Evolutionary conservation across 371 early-diverging fungal species (phyloP), one percentile per base, ranked within the genome.

Genomic region (Mucor plumbeus): DNA sequence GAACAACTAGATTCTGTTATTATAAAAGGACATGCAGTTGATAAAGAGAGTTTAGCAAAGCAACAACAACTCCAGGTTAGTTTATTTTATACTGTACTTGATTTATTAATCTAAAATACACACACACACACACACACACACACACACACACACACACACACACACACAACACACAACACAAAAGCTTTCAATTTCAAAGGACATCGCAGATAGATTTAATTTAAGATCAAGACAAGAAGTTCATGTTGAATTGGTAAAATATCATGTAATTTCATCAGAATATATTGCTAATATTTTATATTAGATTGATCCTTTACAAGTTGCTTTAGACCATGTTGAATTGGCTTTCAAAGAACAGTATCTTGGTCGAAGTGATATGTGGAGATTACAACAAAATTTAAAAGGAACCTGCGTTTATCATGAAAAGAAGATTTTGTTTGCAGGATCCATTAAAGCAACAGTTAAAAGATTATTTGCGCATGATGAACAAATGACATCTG

Each of bases 321-420:
- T 88, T 5, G 81, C 89, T 1, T 89, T 95, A 9, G 92, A 92
- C 62, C 92, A 91, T 76, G 83, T 98, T 15, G 97, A 96, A 70
- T 75, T 98, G 7, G 80, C 89, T 1, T 94, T 98, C 61, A 87
- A 92, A 33, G 96, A 97, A 67, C 98, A 98, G 69, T 96, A 97
- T 74, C 84, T 97, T 5, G 93, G 95, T 13, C 84, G 97, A 63
- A 88, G 91, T 75, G 98, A 97, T 75, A 96, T 98, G 97, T 96
- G 95, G 95, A 77, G 94, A 47, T 73, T 98, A 26, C 91, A 94
- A 70, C 87, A 88, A 56, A 83, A 83, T 50, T 75, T 98, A 19
- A 80, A 82, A 10, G 88, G 88, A 13, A 87, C 87, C 0, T 88
- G 90, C 38, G 90, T 97, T 7, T 92, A 96, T 77, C 80, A 85